A percentile compares a stretch with the other conserved stretches of the same genome.
These are phyloP conservation scores for Schrenkiella parvula DNA, from an alignment of 345 rosid genomes.

Conservation along the genomic window DNA sequence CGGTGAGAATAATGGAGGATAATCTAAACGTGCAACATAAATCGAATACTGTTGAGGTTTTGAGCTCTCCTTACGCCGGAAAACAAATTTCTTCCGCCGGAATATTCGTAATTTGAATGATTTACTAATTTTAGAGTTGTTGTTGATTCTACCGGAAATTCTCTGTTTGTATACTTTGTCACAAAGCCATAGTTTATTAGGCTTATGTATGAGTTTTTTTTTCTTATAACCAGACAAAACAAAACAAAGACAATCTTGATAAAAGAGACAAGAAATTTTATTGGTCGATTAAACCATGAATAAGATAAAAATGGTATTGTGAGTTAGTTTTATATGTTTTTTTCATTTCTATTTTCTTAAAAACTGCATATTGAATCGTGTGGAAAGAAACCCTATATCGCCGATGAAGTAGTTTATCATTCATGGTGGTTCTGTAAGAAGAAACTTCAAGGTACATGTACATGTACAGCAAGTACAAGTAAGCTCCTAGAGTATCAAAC, in stretches of 20 bases:
- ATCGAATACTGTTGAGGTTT: conserved; percentile 33
- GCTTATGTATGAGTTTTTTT: conserved; percentile 3
- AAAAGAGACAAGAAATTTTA: neutral
- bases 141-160: neutral
- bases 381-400: neutral
- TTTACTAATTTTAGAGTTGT: neutral
- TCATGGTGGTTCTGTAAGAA: neutral
- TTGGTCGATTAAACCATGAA: neutral
- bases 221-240: neutral
- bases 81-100: conserved; percentile 50
- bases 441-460: neutral
- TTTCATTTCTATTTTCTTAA: neutral
- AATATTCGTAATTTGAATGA: conserved; percentile 48
- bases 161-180: neutral
- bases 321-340: neutral
- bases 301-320: neutral
- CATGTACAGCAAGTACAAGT: neutral
- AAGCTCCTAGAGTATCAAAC: neutral
- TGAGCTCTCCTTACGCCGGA: conserved; percentile 37
- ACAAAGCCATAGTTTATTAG: neutral
- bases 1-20: conserved; percentile 53
- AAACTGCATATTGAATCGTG: too few relatives aligned
- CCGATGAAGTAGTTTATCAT: neutral
- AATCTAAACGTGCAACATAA: conserved; percentile 44
- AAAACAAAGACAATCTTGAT: neutral